Evolutionary conservation across 768 basidiomycete genomes (phyloP).

Genomic region (Podaxis carcinomalis): DNA sequence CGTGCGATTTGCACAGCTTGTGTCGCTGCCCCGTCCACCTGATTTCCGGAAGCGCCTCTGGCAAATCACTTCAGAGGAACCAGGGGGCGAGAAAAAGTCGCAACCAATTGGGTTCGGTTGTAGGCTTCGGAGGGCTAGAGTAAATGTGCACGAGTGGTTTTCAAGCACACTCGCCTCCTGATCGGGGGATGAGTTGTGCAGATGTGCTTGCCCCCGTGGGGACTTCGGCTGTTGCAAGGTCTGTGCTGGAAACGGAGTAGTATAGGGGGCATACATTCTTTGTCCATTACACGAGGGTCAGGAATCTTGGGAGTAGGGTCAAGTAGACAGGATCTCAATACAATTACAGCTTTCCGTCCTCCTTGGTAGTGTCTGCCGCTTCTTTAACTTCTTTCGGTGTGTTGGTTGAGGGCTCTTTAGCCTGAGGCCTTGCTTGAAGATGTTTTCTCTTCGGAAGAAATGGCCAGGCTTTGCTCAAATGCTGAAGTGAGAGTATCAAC

Average conservation of each 20-base stretch:
- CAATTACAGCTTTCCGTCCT: not conserved
- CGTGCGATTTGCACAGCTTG: not conserved
- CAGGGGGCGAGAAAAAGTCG: not conserved
- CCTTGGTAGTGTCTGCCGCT: not conserved
- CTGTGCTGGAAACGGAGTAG: conserved; percentile 75
- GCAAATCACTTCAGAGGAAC: not conserved
- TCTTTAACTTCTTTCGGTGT: not conserved
- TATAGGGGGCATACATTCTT: conserved; percentile 73
- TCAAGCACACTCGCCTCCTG: not conserved
- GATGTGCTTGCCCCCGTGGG: conserved; percentile 62
- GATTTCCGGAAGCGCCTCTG: not conserved
- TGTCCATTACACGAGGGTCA: not conserved
- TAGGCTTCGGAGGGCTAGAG: not conserved
- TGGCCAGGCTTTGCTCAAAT: conserved; percentile 25
- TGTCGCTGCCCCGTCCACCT: not conserved
- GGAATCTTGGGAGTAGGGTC: not conserved
- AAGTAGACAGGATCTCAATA: not conserved
- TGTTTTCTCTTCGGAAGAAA: conserved; percentile 3
- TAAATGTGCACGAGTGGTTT: conserved; percentile 3
- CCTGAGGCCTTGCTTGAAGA: not conserved
- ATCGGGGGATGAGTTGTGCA: conserved; percentile 34
- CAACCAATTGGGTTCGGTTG: not conserved
- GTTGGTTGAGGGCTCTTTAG: not conserved
- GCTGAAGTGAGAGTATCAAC: conserved; percentile 30
- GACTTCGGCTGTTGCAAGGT: conserved; percentile 79